Conservation (phyloP, 805 yeast species). For the Komagataella pseudopastoris region DNA sequence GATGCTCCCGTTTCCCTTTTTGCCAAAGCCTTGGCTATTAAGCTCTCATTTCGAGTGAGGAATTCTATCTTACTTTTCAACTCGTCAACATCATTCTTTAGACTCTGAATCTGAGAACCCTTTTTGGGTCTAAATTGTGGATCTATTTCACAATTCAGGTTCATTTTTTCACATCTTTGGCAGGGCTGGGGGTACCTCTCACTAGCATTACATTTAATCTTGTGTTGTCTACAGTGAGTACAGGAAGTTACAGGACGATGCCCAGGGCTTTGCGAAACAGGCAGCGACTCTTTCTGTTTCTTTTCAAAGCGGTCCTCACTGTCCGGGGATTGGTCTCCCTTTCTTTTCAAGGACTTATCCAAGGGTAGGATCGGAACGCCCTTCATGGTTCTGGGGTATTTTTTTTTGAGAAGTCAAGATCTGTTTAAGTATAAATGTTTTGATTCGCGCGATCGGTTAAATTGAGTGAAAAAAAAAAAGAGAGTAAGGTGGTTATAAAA, state of each 20-base stretch:
- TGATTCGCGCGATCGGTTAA: not conserved
- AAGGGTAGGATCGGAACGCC: not conserved
- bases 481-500: not conserved
- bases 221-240: conserved; percentile 89
- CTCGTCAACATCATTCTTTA: conserved; percentile 78
- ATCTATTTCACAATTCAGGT: conserved; percentile 73
- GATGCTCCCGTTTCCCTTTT: conserved; percentile 11
- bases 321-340: not conserved
- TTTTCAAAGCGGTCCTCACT: not conserved
- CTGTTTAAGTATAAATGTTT: not conserved
- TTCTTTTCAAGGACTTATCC: not conserved
- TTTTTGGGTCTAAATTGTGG: conserved; percentile 86
- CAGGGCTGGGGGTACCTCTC: conserved; percentile 76
- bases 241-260: conserved; percentile 89
- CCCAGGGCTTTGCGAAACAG: conserved; percentile 23
- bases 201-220: conserved; percentile 84
- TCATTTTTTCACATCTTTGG: conserved; percentile 70
- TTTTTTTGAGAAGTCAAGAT: not conserved
- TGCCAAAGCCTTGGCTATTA: conserved; percentile 51
- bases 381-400: not conserved
- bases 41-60: conserved; percentile 49
- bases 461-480: not conserved
- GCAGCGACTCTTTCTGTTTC: not conserved
- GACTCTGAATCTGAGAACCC: conserved; percentile 77
- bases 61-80: conserved; percentile 59